A percentile compares a stretch with the other conserved stretches of the same genome.
Conservation (phyloP, 202 grass and related monocot genomes). For the Zizania palustris region DNA sequence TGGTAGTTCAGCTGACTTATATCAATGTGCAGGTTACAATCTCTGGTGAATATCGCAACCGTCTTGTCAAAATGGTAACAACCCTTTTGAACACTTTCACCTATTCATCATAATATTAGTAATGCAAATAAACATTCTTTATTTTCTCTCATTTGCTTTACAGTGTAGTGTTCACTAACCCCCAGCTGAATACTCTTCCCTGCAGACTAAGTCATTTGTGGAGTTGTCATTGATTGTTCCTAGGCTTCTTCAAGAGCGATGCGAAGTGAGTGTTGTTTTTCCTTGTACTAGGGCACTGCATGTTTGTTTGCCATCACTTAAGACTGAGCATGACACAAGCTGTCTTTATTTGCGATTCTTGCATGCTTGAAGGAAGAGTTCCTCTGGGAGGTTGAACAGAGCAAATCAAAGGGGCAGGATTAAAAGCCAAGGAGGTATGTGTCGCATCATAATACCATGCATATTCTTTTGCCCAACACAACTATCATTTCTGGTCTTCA, state of each 20-base stretch:
- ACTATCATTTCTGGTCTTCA: conserved; percentile 33
- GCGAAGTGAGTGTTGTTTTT: conserved; percentile 77
- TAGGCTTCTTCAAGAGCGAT: conserved; percentile 96
- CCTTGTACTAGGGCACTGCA: conserved; percentile 1
- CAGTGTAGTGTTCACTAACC: background rate
- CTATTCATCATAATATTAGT: conserved; percentile 24
- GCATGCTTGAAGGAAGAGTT: conserved; percentile 84
- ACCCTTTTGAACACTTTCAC: conserved; percentile 22
- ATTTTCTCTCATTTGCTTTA: conserved; percentile 25
- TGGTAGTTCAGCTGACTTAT: conserved; percentile 36
- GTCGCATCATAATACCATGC: conserved; percentile 5
- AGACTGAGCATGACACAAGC: conserved; percentile 38
- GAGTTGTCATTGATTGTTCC: conserved; percentile 58
- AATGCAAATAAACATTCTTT: conserved; percentile 26
- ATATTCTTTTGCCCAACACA: conserved; percentile 4
- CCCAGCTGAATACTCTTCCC: conserved; percentile 17
- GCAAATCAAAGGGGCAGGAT: conserved; percentile 86
- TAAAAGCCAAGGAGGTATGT: conserved; percentile 91
- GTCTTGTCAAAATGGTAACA: conserved; percentile 97
- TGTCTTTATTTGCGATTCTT: conserved; percentile 35
- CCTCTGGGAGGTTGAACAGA: conserved; percentile 91
- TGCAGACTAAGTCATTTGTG: conserved; percentile 85
- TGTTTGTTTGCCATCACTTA: conserved; percentile 29
- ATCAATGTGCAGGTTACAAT: conserved; percentile 65
- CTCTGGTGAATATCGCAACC: conserved; percentile 76